Evolutionary conservation across 1,284 basidiomycete genomes (phyloP).

Genomic region (Cutaneotrichosporon arboriforme): DNA sequence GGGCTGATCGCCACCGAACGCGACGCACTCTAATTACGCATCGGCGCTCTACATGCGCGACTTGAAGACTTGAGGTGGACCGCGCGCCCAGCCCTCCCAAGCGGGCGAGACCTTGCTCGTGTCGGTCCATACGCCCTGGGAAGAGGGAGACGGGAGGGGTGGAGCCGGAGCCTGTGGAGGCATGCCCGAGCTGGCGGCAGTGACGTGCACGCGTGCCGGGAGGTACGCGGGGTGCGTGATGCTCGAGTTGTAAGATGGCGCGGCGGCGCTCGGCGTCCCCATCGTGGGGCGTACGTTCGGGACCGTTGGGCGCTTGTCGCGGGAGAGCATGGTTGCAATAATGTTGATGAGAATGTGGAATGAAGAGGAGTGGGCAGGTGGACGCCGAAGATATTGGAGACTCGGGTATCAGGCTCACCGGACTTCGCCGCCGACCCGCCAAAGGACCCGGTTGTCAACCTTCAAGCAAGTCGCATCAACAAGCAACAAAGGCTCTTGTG

Average conservation of each 20-base stretch:
- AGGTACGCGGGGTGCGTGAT: constrained; percentile 16
- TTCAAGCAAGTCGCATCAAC: no score
- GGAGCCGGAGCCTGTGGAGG: not conserved
- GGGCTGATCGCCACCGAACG: no score
- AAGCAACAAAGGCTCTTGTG: no score
- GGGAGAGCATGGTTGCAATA: constrained; percentile 15
- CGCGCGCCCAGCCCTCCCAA: constrained; percentile 18
- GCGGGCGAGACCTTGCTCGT: constrained; percentile 16
- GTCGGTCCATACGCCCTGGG: constrained; percentile 6
- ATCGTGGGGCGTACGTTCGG: not conserved
- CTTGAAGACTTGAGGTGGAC: constrained; percentile 12
- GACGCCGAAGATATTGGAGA: no score
- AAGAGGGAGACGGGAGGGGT: not conserved
- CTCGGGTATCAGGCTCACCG: no score
- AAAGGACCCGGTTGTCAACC: no score
- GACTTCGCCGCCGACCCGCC: no score
- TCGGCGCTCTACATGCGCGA: constrained; percentile 4
- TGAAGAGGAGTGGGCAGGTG: not conserved
- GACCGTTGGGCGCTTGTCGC: constrained; percentile 15
- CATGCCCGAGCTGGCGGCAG: not conserved
- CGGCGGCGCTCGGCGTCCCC: not conserved
- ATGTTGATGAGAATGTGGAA: not conserved
- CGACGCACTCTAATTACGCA: no score
- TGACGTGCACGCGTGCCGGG: constrained; percentile 15
- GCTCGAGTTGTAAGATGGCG: constrained; percentile 9